Conservation (phyloP, 2,329 filamentous ascomycete species). For the Talaromyces sp. region DNA sequence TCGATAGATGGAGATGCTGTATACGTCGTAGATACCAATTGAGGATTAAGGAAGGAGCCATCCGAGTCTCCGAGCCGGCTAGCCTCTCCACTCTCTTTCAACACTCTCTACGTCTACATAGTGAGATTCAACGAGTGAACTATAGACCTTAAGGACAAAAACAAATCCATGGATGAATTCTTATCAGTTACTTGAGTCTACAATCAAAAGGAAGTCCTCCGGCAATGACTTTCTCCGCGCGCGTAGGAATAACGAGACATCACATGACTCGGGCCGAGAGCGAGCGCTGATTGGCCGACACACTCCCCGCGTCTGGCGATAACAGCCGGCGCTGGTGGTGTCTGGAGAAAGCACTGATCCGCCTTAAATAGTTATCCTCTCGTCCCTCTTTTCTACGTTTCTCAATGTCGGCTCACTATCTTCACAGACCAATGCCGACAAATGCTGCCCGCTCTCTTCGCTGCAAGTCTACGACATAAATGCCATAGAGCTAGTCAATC, state of each 20-base stretch:
- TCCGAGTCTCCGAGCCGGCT: background rate
- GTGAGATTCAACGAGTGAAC: too few species aligned
- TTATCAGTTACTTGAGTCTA: too few species aligned
- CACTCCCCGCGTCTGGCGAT: background rate
- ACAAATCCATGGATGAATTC: too few species aligned
- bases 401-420: background rate
- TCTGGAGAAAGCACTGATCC: background rate
- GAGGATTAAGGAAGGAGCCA: background rate
- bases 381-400: too few species aligned
- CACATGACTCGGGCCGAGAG: background rate
- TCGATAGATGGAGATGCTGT: background rate
- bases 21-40: background rate
- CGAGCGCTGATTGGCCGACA: background rate
- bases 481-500: background rate
- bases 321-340: background rate
- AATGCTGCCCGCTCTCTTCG: background rate
- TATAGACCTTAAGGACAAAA: too few species aligned
- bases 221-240: conserved; percentile 4
- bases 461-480: background rate
- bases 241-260: background rate
- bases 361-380: background rate
- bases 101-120: background rate
- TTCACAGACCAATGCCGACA: background rate
- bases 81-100: background rate
- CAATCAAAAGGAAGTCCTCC: background rate